Conservation (phyloP, 768 basidiomycete species). For the Trametes cubensis region DNA sequence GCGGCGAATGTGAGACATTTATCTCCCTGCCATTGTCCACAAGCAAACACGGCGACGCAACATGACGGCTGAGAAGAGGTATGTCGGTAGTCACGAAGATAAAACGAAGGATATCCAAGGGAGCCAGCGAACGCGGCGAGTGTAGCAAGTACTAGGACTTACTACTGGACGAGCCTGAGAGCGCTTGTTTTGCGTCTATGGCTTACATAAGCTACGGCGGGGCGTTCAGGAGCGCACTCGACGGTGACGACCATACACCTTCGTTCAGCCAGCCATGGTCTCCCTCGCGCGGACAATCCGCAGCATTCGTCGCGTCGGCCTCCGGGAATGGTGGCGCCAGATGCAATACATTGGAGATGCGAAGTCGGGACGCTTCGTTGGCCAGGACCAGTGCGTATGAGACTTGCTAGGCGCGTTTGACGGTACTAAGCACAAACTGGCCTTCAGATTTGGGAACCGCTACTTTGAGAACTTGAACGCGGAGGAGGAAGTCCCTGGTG, state of each 20-base stretch:
- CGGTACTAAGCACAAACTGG: neutral
- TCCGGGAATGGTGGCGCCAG: constrained; percentile 88
- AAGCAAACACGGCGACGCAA: too few relatives aligned
- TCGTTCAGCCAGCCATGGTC: constrained; percentile 33
- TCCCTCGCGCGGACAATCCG: constrained; percentile 78
- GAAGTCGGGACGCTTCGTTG: constrained; percentile 78
- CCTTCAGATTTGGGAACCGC: constrained; percentile 82
- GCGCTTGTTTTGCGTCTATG: neutral
- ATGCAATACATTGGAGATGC: constrained; percentile 94
- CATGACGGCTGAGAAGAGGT: too few relatives aligned
- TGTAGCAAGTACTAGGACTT: too few relatives aligned
- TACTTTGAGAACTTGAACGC: constrained; percentile 92
- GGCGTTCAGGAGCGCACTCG: constrained; percentile 14
- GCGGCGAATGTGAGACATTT: too few relatives aligned
- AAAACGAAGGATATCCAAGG: neutral
- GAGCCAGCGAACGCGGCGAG: neutral
- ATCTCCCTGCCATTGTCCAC: too few relatives aligned
- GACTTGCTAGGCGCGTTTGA: neutral
- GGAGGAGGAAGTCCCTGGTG: constrained; percentile 87
- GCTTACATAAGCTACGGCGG: constrained; percentile 8
- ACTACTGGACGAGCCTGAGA: too few relatives aligned
- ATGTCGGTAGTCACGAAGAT: too few relatives aligned
- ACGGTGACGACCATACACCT: neutral
- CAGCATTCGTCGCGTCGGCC: constrained; percentile 71
- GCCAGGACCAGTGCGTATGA: constrained; percentile 77